phyloP scores from a whole-genome alignment of 352 stramenopile genomes.

The Globisporangium acanthophoron region DNA sequence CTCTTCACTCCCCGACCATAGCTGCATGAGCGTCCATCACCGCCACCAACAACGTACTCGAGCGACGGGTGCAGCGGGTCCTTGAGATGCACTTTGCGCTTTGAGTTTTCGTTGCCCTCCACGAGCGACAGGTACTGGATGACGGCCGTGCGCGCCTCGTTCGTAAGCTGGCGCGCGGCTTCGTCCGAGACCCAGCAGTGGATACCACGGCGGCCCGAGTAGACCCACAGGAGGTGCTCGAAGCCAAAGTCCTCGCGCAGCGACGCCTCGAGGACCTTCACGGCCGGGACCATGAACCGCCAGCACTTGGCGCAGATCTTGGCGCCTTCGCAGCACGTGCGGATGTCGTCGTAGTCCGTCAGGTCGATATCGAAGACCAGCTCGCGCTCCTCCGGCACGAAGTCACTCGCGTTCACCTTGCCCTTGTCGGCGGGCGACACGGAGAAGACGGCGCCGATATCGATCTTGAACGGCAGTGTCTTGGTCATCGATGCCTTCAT shows the following conservation, averaged over 20 bases:
- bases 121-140: constrained; percentile 96
- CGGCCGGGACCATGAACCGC: constrained; percentile 97
- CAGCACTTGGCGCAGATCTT: constrained; percentile 95
- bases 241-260: constrained; percentile 98
- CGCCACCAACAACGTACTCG: constrained; percentile 25
- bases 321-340: constrained; percentile 92
- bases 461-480: constrained; percentile 98
- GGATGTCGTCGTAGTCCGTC: constrained; percentile 99
- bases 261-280: constrained; percentile 92
- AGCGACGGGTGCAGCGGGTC: constrained; percentile 94
- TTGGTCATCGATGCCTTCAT: constrained; percentile 86
- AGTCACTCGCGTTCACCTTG: constrained; percentile 82
- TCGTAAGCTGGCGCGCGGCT: constrained; percentile 88
- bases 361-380: constrained; percentile 99
- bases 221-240: constrained; percentile 98
- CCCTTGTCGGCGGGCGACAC: constrained; percentile 81
- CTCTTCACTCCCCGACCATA: too few relatives aligned
- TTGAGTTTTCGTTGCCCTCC: constrained; percentile 84
- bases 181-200: constrained; percentile 99
- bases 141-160: constrained; percentile 95
- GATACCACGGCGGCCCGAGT: constrained; percentile 97
- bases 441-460: constrained; percentile 97
- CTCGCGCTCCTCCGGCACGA: constrained; percentile 93
- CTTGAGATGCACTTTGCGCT: constrained; percentile 89
- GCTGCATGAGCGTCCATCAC: neutral